Base-by-base conservation (phyloP, 2,329 filamentous ascomycete species). In the Apiospora koreana region DNA sequence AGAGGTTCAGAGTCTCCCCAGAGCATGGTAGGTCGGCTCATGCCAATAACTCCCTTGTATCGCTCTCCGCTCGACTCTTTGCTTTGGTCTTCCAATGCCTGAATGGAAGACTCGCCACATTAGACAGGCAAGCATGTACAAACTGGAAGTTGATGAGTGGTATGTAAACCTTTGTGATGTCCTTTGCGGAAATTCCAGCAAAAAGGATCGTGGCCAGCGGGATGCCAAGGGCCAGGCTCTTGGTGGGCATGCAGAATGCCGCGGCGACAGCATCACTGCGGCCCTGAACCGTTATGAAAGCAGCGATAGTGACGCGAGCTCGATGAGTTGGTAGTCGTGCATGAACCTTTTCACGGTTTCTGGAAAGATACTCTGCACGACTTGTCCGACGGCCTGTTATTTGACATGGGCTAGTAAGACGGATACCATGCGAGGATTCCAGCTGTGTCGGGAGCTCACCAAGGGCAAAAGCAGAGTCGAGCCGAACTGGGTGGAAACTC, bases 241-340 rank as follows among this genome's bases (percentile, higher is more conserved):
- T 68, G 43, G 66, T 50, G 18, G 45, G 31, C 25, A 68, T 42
- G 31, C 66, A 68, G n/a, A 68, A 68, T 10, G 31, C 66, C 25
- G 35, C 66, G 8, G 45, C 66, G 66, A 68, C 14, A 23, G 23
- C 21, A 18, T 68, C 66, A 7, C 25, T 21, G 2, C 45, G 45
- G 4, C 21, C 45, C 8, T 54, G 45, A 14, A 41, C 38, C 8
- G 31, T 10, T 7, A 54, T 8, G 16, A 45, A 68, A 68, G 43
- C 10, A 54, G 25, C 2, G 66, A 48, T 9, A 68, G 3, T 23
- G 66, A 12, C 31, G 28, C 66, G 6, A 54, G 35, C 16, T 42
- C 42, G 43, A 38, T 23, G 18, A 28, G 2, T 3, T 50, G 31
- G 43, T 48, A 68, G 45, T 54, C 66, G 31, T 54, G 35, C 45